phyloP scores from a whole-genome alignment of 2,329 filamentous ascomycete genomes.

The Calonectria multiphialidica region DNA sequence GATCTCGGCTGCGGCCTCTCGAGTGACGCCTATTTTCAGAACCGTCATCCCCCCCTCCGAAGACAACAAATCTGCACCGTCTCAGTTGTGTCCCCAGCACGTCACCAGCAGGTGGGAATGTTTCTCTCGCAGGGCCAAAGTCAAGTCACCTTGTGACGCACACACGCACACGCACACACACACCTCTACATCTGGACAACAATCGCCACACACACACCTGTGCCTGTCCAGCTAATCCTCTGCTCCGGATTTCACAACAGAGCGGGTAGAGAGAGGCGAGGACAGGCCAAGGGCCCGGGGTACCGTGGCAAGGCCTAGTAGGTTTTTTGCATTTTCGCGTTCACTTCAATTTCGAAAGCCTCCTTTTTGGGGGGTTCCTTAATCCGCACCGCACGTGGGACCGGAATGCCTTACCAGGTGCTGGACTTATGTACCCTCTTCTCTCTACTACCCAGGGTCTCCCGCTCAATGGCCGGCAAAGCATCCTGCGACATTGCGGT shows the following conservation, averaged over 20 bases:
- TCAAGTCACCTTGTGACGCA: not conserved
- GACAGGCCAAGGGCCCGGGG: not conserved
- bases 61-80: slow-evolving; percentile 26
- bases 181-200: slow-evolving; percentile 23
- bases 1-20: slow-evolving; percentile 1
- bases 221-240: not conserved
- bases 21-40: slow-evolving; percentile 26
- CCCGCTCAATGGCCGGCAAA: not conserved
- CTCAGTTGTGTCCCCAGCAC: slow-evolving; percentile 1
- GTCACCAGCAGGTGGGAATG: slow-evolving; percentile 16
- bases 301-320: slow-evolving; percentile 7
- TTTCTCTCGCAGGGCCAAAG: not conserved
- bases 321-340: not conserved
- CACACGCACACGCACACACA: not conserved
- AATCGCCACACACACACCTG: slow-evolving; percentile 6
- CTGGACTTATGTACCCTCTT: not conserved
- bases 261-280: not conserved
- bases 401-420: not conserved
- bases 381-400: slow-evolving; percentile 9
- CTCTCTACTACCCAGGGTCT: not conserved
- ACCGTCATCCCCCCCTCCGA: slow-evolving; percentile 16
- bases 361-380: not conserved
- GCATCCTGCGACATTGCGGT: not conserved
- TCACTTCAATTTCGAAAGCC: slow-evolving; percentile 10
- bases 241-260: not conserved